Conservation (phyloP, 116 monocot genomes). For the Papilionanthe hybrid region DNA sequence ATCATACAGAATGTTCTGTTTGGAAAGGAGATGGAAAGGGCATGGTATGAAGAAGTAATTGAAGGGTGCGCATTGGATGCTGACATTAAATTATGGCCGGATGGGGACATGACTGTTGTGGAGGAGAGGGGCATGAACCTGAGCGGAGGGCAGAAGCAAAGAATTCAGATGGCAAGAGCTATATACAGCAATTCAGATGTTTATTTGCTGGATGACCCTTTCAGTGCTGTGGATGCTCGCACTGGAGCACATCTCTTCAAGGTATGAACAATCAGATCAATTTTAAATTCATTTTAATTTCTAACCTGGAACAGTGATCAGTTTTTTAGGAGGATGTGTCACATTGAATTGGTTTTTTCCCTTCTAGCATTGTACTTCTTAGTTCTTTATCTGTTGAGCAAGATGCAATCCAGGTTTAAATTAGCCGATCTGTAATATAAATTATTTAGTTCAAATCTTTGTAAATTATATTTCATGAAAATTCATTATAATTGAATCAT, state of each 20-base stretch:
- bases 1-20: conserved; percentile 70
- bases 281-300: not conserved
- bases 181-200: conserved; percentile 66
- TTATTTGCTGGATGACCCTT: conserved; percentile 80
- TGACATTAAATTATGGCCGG: conserved; percentile 44
- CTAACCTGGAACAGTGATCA: not conserved
- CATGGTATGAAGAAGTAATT: conserved; percentile 50
- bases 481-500: too few relatives aligned
- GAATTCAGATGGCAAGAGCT: conserved; percentile 85
- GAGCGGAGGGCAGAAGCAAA: conserved; percentile 92
- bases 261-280: conserved; percentile 19
- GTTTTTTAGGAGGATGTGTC: not conserved
- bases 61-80: conserved; percentile 63
- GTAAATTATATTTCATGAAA: too few relatives aligned
- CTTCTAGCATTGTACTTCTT: too few relatives aligned
- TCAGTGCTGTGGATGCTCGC: conserved; percentile 92
- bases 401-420: too few relatives aligned
- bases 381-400: too few relatives aligned
- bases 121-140: conserved; percentile 78
- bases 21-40: conserved; percentile 54
- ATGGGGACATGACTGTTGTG: conserved; percentile 63
- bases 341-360: too few relatives aligned
- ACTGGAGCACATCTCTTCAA: conserved; percentile 78
- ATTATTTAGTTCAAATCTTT: too few relatives aligned
- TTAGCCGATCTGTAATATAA: too few relatives aligned